Conservation (phyloP, 2,329 filamentous ascomycete species). For the Monosporascus cannonballus region DNA sequence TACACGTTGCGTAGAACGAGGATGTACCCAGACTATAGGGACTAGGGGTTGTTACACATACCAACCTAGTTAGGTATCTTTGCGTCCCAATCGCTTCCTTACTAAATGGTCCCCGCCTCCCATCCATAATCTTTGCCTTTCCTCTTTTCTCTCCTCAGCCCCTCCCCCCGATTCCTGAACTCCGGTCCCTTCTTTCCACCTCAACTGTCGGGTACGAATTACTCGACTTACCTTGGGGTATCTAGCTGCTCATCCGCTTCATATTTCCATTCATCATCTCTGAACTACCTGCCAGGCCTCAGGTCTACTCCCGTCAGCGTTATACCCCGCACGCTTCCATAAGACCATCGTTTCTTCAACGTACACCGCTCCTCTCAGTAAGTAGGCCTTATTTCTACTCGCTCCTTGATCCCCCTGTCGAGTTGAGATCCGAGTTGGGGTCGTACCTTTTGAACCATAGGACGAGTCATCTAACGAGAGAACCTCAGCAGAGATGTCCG, state of each 20-base stretch:
- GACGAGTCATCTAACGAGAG: not conserved
- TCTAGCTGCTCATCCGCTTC: not conserved
- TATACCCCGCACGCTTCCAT: not conserved
- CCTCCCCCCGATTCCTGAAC: conserved; percentile 15
- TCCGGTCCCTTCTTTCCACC: conserved; percentile 18
- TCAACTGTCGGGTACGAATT: conserved; percentile 5
- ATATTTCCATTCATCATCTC: not conserved
- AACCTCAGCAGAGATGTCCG: conserved; percentile 47
- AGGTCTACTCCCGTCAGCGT: not conserved
- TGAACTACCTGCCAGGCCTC: not conserved
- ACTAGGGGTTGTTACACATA: not conserved
- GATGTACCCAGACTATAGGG: not conserved
- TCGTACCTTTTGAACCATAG: no score
- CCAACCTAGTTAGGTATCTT: not conserved
- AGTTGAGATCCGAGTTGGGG: not conserved
- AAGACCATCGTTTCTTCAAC: no score
- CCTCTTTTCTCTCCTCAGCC: conserved; percentile 12
- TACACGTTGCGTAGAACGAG: no score
- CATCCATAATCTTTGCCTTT: conserved; percentile 7
- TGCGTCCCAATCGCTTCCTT: conserved; percentile 21
- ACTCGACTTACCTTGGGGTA: not conserved
- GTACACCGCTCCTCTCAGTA: not conserved
- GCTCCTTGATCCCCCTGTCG: not conserved
- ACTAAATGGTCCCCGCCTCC: conserved; percentile 19
- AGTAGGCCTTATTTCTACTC: not conserved